Conservation (phyloP, 345 rosid species). For the Pugionium dolabratum region DNA sequence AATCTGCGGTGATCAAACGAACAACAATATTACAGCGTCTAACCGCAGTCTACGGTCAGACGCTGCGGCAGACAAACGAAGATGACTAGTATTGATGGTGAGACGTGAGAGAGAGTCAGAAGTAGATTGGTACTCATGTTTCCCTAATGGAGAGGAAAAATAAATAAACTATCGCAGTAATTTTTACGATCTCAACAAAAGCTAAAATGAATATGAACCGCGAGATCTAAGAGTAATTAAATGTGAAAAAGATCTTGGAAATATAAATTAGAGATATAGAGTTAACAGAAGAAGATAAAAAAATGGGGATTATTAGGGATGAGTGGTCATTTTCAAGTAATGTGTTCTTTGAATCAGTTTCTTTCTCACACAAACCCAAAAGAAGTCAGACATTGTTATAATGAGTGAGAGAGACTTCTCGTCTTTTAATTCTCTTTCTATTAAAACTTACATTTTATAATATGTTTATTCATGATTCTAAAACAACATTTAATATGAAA, state of each 20-base stretch:
- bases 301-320: slow-evolving; percentile 34
- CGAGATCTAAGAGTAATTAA: slow-evolving; percentile 14
- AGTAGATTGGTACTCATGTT: slow-evolving; percentile 43
- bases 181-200: background rate
- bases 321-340: slow-evolving; percentile 45
- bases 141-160: slow-evolving; percentile 37
- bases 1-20: too few relatives aligned
- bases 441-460: slow-evolving; percentile 14
- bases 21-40: too few relatives aligned
- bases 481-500: too few relatives aligned
- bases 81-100: slow-evolving; percentile 4
- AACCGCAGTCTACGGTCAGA: too few relatives aligned
- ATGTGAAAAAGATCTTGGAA: slow-evolving; percentile 18
- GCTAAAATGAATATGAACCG: slow-evolving; percentile 16
- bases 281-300: slow-evolving; percentile 20
- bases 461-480: background rate
- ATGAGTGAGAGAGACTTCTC: slow-evolving; percentile 82
- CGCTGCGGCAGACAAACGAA: too few relatives aligned
- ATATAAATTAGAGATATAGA: slow-evolving; percentile 29
- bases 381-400: slow-evolving; percentile 53
- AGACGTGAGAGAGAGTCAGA: slow-evolving; percentile 36
- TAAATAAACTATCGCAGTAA: too few relatives aligned
- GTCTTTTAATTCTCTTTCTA: slow-evolving; percentile 29
- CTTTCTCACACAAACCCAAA: slow-evolving; percentile 46
- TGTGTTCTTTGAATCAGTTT: slow-evolving; percentile 46